Evolutionary conservation across 2,329 filamentous ascomycete genomes (phyloP).

Genomic region (Exserohilum rostratum): DNA sequence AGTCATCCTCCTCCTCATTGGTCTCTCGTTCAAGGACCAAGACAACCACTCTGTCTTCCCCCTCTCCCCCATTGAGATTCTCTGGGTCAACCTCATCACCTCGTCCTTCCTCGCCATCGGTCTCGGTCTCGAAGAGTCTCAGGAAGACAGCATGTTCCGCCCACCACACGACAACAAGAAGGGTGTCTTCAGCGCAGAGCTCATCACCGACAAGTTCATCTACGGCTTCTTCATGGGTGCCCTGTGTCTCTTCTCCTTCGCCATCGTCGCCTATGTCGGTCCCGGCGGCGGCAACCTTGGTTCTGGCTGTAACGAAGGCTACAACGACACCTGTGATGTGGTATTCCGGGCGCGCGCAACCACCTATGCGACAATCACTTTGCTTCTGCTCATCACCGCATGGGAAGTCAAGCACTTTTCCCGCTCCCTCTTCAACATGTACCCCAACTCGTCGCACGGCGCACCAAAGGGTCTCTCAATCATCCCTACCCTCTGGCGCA

Average conservation of each 20-base stretch:
- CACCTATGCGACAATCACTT: slow-evolving; percentile 53
- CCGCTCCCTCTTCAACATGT: slow-evolving; percentile 54
- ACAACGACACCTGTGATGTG: slow-evolving; percentile 50
- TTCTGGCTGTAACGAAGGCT: slow-evolving; percentile 52
- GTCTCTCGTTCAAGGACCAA: slow-evolving; percentile 54
- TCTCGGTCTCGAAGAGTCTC: slow-evolving; percentile 54
- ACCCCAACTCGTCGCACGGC: slow-evolving; percentile 38
- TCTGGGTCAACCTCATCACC: slow-evolving; percentile 57
- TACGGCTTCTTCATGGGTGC: slow-evolving; percentile 55
- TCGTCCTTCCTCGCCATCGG: slow-evolving; percentile 56
- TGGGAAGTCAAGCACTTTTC: slow-evolving; percentile 57
- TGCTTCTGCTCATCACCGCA: slow-evolving; percentile 54
- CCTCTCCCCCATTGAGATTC: slow-evolving; percentile 55
- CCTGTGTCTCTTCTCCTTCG: slow-evolving; percentile 53
- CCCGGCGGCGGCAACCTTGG: slow-evolving; percentile 52
- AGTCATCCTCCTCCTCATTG: slow-evolving; percentile 55
- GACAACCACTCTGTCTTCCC: slow-evolving; percentile 54
- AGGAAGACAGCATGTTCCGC: slow-evolving; percentile 54
- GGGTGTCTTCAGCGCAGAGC: slow-evolving; percentile 54
- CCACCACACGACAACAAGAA: slow-evolving; percentile 52
- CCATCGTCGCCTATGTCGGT: slow-evolving; percentile 52
- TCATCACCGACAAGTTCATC: slow-evolving; percentile 57
- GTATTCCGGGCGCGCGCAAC: slow-evolving; percentile 55
- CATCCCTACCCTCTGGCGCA: slow-evolving; percentile 50
- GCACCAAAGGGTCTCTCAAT: slow-evolving; percentile 40